Percentiles rank a stretch among this genome's conserved stretches.
Conservation (phyloP, 192 early-diverging fungal genomes). For the Obelidium mucronatum region DNA sequence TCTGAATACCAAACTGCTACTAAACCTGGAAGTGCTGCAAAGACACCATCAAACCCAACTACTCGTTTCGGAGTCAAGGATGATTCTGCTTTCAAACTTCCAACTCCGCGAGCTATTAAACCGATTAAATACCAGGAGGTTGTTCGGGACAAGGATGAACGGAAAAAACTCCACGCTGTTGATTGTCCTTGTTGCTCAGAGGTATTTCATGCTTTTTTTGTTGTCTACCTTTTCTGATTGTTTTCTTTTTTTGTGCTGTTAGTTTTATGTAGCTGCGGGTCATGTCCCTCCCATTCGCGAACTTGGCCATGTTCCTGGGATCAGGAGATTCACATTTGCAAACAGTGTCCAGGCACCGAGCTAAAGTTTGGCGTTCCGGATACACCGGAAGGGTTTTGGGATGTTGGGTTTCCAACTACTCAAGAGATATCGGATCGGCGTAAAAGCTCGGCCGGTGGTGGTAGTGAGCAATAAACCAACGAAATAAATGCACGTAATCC, state of each 20-base stretch:
- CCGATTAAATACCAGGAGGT: conserved; percentile 25
- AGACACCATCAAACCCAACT: not conserved
- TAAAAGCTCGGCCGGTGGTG: no score
- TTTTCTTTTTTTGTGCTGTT: not conserved
- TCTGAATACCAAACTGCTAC: not conserved
- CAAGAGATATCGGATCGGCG: conserved; percentile 5
- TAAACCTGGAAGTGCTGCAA: not conserved
- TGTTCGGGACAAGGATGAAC: conserved; percentile 18
- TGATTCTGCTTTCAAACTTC: not conserved
- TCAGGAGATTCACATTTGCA: conserved; percentile 2
- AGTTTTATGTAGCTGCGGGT: conserved; percentile 20
- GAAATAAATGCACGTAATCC: no score
- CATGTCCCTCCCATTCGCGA: conserved; percentile 20
- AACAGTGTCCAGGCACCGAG: conserved; percentile 20
- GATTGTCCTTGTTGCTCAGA: conserved; percentile 18
- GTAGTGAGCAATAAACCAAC: no score
- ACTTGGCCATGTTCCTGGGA: conserved; percentile 6
- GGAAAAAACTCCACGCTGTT: conserved; percentile 11
- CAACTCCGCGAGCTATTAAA: not conserved
- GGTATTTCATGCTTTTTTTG: no score
- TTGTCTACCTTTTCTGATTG: no score
- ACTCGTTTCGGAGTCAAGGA: no score
- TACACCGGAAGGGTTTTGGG: conserved; percentile 32
- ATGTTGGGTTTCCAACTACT: conserved; percentile 23
- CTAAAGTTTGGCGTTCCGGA: not conserved